A percentile compares a stretch with the other conserved stretches of the same genome.
These are phyloP conservation scores for Lipomyces starkeyi DNA, from an alignment of 805 yeast species.

Conservation along the genomic window DNA sequence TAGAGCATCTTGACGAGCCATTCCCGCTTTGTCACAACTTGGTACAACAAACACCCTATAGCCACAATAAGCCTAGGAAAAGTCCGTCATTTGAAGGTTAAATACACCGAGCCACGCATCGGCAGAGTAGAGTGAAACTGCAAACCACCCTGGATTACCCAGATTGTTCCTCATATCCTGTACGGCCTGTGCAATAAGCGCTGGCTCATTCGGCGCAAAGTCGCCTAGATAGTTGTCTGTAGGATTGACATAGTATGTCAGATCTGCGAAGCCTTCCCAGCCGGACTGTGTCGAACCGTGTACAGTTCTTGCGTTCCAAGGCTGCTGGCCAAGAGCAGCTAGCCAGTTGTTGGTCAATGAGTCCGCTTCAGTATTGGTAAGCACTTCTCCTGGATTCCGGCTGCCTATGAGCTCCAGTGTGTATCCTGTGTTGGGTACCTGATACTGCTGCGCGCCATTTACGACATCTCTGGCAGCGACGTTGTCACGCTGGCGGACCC, in stretches of 20 bases:
- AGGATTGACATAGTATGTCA: slow-evolving; percentile 9
- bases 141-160: slow-evolving; percentile 11
- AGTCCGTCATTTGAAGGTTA: slow-evolving; percentile 9
- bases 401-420: slow-evolving; percentile 9
- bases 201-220: slow-evolving; percentile 6
- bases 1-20: not conserved
- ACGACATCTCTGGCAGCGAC: slow-evolving; percentile 6
- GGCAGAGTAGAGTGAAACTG: slow-evolving; percentile 2
- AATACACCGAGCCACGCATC: slow-evolving; percentile 9
- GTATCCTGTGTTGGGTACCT: slow-evolving; percentile 7
- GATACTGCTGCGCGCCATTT: slow-evolving; percentile 6
- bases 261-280: slow-evolving; percentile 6
- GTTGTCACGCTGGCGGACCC: not conserved
- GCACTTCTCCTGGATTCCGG: slow-evolving; percentile 10
- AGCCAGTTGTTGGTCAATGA: slow-evolving; percentile 10
- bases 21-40: not conserved
- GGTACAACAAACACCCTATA: not conserved
- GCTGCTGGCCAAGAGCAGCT: slow-evolving; percentile 2
- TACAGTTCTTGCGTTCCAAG: slow-evolving; percentile 6
- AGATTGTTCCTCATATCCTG: slow-evolving; percentile 10
- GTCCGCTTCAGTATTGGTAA: slow-evolving; percentile 2
- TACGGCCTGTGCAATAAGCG: slow-evolving; percentile 10
- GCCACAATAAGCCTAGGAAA: not conserved
- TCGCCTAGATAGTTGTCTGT: slow-evolving; percentile 7
- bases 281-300: slow-evolving; percentile 11